Conservation (phyloP, 768 basidiomycete genomes). For the Boletus barrowsii region DNA sequence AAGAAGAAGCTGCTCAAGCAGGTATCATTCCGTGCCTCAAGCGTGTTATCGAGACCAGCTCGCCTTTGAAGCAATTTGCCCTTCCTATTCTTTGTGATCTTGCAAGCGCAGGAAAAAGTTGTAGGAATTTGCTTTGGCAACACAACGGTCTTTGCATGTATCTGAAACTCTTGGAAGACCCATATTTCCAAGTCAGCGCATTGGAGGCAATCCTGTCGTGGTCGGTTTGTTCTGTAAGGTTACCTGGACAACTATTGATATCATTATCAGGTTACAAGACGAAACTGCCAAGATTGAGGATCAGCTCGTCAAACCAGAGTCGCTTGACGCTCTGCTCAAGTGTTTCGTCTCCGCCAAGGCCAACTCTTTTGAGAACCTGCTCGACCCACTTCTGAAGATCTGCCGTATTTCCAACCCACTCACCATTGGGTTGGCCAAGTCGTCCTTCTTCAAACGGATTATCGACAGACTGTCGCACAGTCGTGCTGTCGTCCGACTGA, state of each 20-base stretch:
- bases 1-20: slow-evolving; percentile 96
- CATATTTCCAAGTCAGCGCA: slow-evolving; percentile 90
- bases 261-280: slow-evolving; percentile 77
- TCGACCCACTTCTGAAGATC: slow-evolving; percentile 92
- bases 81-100: slow-evolving; percentile 96
- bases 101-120: slow-evolving; percentile 91
- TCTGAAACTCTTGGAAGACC: slow-evolving; percentile 71
- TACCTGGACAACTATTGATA: background rate
- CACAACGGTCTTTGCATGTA: slow-evolving; percentile 87
- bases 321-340: slow-evolving; percentile 65
- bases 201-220: slow-evolving; percentile 89
- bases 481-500: slow-evolving; percentile 86
- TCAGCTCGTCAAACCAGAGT: slow-evolving; percentile 62
- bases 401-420: slow-evolving; percentile 73
- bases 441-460: slow-evolving; percentile 84
- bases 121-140: slow-evolving; percentile 87
- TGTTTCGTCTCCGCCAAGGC: slow-evolving; percentile 86
- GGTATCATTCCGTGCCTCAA: slow-evolving; percentile 92
- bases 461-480: slow-evolving; percentile 74
- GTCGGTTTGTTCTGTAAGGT: slow-evolving; percentile 39
- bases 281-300: slow-evolving; percentile 94
- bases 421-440: slow-evolving; percentile 72
- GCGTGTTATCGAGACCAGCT: slow-evolving; percentile 81
- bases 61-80: slow-evolving; percentile 95
- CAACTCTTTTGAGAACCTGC: slow-evolving; percentile 86